Evolutionary conservation across 225 moss, liverwort and hornwort genomes (phyloP).

Genomic region (Physcomitrium patens): DNA sequence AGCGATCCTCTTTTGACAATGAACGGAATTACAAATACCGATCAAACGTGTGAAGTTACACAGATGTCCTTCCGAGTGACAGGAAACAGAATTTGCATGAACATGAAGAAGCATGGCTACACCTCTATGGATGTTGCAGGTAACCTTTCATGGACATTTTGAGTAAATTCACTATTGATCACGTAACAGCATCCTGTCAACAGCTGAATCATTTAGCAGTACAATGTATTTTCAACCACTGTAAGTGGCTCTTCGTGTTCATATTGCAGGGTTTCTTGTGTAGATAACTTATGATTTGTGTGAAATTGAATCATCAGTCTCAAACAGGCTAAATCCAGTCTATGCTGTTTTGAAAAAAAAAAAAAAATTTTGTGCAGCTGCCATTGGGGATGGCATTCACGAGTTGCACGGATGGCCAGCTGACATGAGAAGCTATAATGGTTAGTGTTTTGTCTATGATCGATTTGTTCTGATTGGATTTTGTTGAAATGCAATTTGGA

Average conservation of each 20-base stretch:
- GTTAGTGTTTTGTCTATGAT: conserved; percentile 39
- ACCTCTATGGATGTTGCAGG: conserved; percentile 90
- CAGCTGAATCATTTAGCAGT: conserved; percentile 21
- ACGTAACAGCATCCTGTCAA: background rate
- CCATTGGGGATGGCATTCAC: conserved; percentile 76
- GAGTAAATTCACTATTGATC: conserved; percentile 16
- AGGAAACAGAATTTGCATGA: conserved; percentile 69
- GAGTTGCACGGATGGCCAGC: conserved; percentile 79
- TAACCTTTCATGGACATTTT: conserved; percentile 22
- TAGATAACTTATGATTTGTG: background rate
- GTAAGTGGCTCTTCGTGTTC: conserved; percentile 16
- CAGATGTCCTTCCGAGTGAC: conserved; percentile 76
- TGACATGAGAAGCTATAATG: conserved; percentile 68
- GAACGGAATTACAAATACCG: conserved; percentile 35
- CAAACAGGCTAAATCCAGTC: conserved; percentile 4
- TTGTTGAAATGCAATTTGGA: background rate
- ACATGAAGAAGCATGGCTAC: conserved; percentile 82
- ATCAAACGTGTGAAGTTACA: conserved; percentile 27
- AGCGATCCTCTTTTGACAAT: conserved; percentile 22
- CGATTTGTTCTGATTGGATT: conserved; percentile 1
- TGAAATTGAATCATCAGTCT: conserved; percentile 5
- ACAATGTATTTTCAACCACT: background rate
- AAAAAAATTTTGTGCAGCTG: conserved; percentile 52
- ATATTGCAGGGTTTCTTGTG: conserved; percentile 27
- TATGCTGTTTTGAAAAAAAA: background rate